A percentile compares a stretch with the other conserved stretches of the same genome.
Conservation (phyloP, 2,329 filamentous ascomycete species). For the Mycosphaerella arachidis region DNA sequence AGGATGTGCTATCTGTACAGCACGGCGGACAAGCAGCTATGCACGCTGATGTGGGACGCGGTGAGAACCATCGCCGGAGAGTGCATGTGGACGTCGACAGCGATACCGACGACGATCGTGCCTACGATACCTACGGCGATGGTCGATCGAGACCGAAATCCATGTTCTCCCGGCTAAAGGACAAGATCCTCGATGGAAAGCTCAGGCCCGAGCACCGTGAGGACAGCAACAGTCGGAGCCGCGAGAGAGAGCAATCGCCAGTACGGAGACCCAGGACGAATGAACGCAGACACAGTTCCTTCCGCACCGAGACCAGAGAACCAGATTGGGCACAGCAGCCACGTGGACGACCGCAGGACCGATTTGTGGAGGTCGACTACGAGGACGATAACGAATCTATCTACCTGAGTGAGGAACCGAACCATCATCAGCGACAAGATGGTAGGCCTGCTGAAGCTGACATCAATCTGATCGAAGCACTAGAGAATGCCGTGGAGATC, state of each 20-base stretch:
- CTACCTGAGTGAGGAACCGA: slow-evolving; percentile 6
- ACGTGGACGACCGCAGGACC: slow-evolving; percentile 6
- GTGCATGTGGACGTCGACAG: slow-evolving; percentile 10
- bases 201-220: slow-evolving; percentile 9
- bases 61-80: slow-evolving; percentile 1
- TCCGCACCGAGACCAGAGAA: slow-evolving; percentile 8
- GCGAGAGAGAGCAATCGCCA: slow-evolving; percentile 14
- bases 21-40: slow-evolving; percentile 12
- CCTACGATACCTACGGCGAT: slow-evolving; percentile 14
- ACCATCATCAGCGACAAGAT: slow-evolving; percentile 5
- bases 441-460: slow-evolving; percentile 10
- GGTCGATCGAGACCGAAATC: slow-evolving; percentile 14
- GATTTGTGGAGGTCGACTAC: slow-evolving; percentile 20
- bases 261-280: slow-evolving; percentile 1
- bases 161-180: slow-evolving; percentile 23
- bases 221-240: slow-evolving; percentile 10
- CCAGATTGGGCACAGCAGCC: slow-evolving; percentile 4
- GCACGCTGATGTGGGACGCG: slow-evolving; percentile 5
- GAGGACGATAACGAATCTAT: slow-evolving; percentile 13
- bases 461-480: slow-evolving; percentile 14
- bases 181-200: slow-evolving; percentile 19
- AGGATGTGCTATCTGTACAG: slow-evolving; percentile 20
- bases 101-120: slow-evolving; percentile 20
- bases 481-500: slow-evolving; percentile 24
- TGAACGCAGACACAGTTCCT: slow-evolving; percentile 11